Evolutionary conservation across 2,329 filamentous ascomycete species (phyloP).

Genomic region (Myrmaecium sp.): DNA sequence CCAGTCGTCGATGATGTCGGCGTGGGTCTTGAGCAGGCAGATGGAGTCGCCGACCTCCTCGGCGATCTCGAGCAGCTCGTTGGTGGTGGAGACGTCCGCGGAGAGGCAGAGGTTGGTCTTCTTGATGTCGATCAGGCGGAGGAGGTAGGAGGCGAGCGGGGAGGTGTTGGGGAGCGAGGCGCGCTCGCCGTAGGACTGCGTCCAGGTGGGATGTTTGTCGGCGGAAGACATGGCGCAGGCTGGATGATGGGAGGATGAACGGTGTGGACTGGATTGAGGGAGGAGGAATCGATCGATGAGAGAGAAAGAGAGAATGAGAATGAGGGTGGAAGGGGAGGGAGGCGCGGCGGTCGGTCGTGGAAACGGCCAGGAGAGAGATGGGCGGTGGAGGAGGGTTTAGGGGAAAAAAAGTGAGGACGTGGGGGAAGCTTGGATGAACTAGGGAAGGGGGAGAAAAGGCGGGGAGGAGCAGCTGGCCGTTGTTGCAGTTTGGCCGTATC

Average conservation of each 20-base stretch:
- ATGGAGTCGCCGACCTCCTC: conserved; percentile 44
- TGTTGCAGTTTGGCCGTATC: no score
- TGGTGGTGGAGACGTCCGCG: conserved; percentile 39
- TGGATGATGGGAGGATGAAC: not conserved
- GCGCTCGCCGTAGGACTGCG: conserved; percentile 27
- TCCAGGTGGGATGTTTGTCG: conserved; percentile 21
- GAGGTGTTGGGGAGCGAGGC: conserved; percentile 24
- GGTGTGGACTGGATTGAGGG: not conserved
- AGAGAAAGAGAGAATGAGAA: not conserved
- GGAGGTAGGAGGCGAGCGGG: conserved; percentile 30
- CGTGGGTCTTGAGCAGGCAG: conserved; percentile 43
- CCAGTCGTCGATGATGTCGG: conserved; percentile 45
- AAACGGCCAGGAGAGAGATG: not conserved
- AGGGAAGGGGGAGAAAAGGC: no score
- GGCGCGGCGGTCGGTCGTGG: not conserved
- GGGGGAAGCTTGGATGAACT: no score
- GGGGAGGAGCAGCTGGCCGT: no score
- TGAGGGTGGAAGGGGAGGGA: not conserved
- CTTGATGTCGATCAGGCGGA: conserved; percentile 32
- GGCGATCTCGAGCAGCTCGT: conserved; percentile 37
- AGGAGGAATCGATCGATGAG: not conserved
- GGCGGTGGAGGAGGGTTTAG: not conserved
- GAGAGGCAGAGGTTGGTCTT: conserved; percentile 37
- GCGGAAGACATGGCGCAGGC: not conserved
- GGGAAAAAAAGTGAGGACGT: conserved; percentile 1